A percentile compares a stretch with the other conserved stretches of the same genome.
Conservation (phyloP, 2,329 filamentous ascomycete genomes). For the Capronia americana region DNA sequence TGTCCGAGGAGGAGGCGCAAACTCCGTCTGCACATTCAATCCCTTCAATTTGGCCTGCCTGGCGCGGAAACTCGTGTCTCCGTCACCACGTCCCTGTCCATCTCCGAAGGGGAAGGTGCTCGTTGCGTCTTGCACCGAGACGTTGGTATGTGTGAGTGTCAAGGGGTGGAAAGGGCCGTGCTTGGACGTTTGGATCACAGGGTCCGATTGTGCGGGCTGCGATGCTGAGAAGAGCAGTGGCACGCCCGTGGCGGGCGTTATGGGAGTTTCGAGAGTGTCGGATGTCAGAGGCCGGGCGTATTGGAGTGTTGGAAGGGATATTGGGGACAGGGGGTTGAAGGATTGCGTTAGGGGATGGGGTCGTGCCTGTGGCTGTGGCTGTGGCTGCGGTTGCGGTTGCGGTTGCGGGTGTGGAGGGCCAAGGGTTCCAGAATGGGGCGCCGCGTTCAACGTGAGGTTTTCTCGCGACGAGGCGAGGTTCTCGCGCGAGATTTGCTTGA, state of each 20-base stretch:
- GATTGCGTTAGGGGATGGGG: neutral
- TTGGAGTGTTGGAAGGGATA: slow-evolving; percentile 6
- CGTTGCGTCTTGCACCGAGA: slow-evolving; percentile 6
- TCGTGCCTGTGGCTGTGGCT: neutral
- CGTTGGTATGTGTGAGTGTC: slow-evolving; percentile 5
- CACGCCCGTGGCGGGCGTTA: slow-evolving; percentile 30
- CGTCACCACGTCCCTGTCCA: slow-evolving; percentile 3
- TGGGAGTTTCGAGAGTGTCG: slow-evolving; percentile 22
- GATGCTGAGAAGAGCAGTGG: slow-evolving; percentile 17
- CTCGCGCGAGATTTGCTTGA: slow-evolving; percentile 10
- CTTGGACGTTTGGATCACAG: neutral
- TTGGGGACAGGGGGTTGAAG: neutral
- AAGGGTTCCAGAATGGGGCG: neutral
- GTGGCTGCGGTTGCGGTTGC: neutral
- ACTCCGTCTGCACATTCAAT: slow-evolving; percentile 32
- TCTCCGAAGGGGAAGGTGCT: slow-evolving; percentile 8
- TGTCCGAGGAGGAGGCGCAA: slow-evolving; percentile 24
- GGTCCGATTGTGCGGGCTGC: neutral
- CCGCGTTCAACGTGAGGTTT: neutral
- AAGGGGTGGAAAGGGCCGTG: slow-evolving; percentile 8
- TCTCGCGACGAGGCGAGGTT: slow-evolving; percentile 1
- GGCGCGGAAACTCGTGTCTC: slow-evolving; percentile 10
- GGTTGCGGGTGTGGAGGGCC: neutral
- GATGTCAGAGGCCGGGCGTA: slow-evolving; percentile 21
- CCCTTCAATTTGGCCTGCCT: slow-evolving; percentile 4